Evolutionary conservation across 768 basidiomycete genomes (phyloP).

Genomic region (Suillus plorans): DNA sequence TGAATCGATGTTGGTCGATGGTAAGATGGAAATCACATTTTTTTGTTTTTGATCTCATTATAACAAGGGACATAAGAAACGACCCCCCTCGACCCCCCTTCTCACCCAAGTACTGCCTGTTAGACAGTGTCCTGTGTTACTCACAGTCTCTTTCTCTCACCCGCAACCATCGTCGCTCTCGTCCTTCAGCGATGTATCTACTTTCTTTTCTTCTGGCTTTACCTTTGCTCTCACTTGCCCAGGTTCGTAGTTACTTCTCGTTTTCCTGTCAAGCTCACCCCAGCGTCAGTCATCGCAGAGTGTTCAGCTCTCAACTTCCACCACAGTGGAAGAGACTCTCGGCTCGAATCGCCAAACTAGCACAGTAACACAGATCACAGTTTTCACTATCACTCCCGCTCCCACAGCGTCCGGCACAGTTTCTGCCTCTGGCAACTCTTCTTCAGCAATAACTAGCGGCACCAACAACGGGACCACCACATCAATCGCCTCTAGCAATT

Average conservation of each 20-base stretch:
- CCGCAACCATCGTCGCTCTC: neutral
- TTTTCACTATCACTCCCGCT: conserved; percentile 46
- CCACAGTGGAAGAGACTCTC: conserved; percentile 22
- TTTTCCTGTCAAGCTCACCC: conserved; percentile 7
- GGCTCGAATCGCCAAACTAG: conserved; percentile 41
- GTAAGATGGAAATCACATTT: neutral
- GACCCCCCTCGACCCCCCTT: conserved; percentile 15
- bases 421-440: conserved; percentile 23
- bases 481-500: conserved; percentile 36
- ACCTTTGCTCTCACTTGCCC: conserved; percentile 27
- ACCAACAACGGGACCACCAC: conserved; percentile 35
- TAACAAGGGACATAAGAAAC: neutral
- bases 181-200: conserved; percentile 22
- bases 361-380: conserved; percentile 40
- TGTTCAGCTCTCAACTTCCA: conserved; percentile 39
- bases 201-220: conserved; percentile 31
- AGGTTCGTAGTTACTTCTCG: conserved; percentile 22
- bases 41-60: neutral
- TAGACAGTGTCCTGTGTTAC: too few species aligned
- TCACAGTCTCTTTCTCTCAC: neutral
- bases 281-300: conserved; percentile 15
- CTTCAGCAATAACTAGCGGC: conserved; percentile 16
- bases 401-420: conserved; percentile 18
- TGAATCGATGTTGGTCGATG: neutral
- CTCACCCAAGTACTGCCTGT: neutral